Base-by-base conservation (phyloP, 2,329 filamentous ascomycete species). In the Alternaria solani region DNA sequence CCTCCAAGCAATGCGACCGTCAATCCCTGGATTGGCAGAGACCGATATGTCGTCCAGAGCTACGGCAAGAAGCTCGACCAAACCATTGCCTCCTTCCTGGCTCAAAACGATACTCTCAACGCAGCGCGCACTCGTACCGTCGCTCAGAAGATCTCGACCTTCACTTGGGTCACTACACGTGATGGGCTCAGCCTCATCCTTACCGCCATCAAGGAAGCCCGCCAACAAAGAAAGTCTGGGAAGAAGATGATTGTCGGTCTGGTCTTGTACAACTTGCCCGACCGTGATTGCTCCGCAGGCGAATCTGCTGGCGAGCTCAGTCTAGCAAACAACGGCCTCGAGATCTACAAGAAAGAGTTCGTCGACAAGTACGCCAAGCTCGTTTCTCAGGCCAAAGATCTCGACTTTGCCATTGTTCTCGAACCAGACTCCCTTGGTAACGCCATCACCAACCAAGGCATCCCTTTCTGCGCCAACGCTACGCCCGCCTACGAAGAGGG, bases 201-300 rank as follows among this genome's bases (percentile, higher is more conserved):
- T 2, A 57, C 58, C 23, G 64, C 69, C 41, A 71, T 73, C 43
- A 55, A 65, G 16, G 64, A 71, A 48, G 70, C 70, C 16, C 70
- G 70, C 36, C 26, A 53, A 16, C 70, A 73, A 28, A 62, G 54
- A 38, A 68, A 66, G 39, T 54, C 62, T 2, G 44, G 55, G 38
- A 67, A 63, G 56, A 66, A 57, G 20, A 67, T 71, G 55, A 68
- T 72, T 20, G 68, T 72, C 3, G 71, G 71, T 8, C 69, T 74
- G 53, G 93, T 94, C 61, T 97, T 98, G 85, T 98, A 97, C 83
- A 85, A 87, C 36, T 87, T 98, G 4, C 94, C 98, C 85, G 94
- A 98, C 81, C 97, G 91, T 83, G 91, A 98, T 80, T 85, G 83
- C 77, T 91, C 91, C 73, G 92, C 91, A 54, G 81, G 82, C 68